A percentile compares a stretch with the other conserved stretches of the same genome.
phyloP scores from a whole-genome alignment of 2,329 filamentous ascomycete genomes.

The Mycosphaerella sp. region DNA sequence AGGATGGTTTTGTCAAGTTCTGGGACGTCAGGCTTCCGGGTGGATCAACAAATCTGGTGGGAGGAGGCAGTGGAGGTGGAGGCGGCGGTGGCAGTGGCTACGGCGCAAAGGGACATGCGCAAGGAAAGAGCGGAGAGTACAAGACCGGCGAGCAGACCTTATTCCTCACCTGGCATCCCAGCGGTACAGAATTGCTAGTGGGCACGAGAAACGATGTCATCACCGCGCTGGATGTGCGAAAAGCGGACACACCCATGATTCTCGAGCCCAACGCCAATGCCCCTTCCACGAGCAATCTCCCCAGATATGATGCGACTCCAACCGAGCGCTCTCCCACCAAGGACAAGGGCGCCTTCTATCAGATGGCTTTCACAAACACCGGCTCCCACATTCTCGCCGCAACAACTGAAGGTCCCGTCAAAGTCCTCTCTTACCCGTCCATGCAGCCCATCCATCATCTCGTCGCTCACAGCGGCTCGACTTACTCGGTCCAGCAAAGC shows the following conservation, averaged over 20 bases:
- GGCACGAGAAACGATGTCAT: constrained; percentile 59
- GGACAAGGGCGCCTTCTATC: constrained; percentile 54
- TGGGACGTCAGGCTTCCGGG: constrained; percentile 67
- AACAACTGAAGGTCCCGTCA: constrained; percentile 63
- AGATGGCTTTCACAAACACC: constrained; percentile 67
- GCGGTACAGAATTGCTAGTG: constrained; percentile 63
- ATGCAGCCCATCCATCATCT: constrained; percentile 52
- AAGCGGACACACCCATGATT: constrained; percentile 15
- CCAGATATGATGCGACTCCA: constrained; percentile 15
- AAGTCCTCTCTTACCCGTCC: constrained; percentile 63
- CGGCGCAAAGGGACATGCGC: constrained; percentile 30
- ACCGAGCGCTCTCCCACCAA: constrained; percentile 25
- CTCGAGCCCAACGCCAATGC: constrained; percentile 10
- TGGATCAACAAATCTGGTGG: constrained; percentile 32
- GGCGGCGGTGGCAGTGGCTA: constrained; percentile 39
- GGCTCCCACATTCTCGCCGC: constrained; percentile 65
- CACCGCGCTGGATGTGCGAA: constrained; percentile 31
- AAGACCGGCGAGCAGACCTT: constrained; percentile 38
- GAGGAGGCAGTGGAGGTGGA: constrained; percentile 39
- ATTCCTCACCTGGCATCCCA: constrained; percentile 63
- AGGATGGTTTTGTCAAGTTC: constrained; percentile 67
- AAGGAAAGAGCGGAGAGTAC: constrained; percentile 51
- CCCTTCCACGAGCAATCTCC: constrained; percentile 8
- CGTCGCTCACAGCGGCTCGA: constrained; percentile 67
- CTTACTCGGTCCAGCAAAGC: constrained; percentile 62